Conservation (phyloP, 495 filamentous ascomycete genomes). For the Aspergillus hancockii region DNA sequence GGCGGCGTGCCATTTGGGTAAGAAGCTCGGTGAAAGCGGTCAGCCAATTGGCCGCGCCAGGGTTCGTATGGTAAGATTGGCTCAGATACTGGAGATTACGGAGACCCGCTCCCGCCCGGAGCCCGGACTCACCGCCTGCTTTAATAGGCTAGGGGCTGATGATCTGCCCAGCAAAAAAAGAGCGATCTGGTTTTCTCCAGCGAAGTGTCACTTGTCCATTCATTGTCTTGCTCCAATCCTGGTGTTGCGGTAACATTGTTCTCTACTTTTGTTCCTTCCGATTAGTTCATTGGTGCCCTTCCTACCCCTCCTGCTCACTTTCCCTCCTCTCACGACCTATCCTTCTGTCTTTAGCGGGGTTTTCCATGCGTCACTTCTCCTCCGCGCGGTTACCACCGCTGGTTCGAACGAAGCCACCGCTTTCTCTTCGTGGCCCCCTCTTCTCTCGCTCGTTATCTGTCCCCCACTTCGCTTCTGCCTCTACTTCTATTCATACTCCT, state of each 20-base stretch:
- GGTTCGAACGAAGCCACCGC: constrained; percentile 42
- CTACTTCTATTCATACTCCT: constrained; percentile 20
- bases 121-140: neutral
- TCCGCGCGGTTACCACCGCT: constrained; percentile 35
- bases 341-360: constrained; percentile 22
- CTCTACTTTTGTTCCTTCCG: neutral
- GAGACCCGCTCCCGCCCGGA: neutral
- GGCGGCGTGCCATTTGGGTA: neutral
- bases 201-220: neutral
- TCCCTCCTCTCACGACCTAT: constrained; percentile 12
- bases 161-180: neutral
- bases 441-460: constrained; percentile 31
- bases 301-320: constrained; percentile 14
- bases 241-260: neutral
- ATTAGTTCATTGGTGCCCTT: constrained; percentile 7
- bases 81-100: too few species aligned
- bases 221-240: constrained; percentile 17
- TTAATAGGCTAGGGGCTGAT: neutral
- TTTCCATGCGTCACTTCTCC: constrained; percentile 44
- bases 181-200: neutral
- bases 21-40: neutral
- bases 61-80: too few species aligned
- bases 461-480: constrained; percentile 21
- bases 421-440: constrained; percentile 32
- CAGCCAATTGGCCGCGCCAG: neutral